Base-by-base conservation (phyloP, 306 rosid species). In the Sophora flavescens region DNA sequence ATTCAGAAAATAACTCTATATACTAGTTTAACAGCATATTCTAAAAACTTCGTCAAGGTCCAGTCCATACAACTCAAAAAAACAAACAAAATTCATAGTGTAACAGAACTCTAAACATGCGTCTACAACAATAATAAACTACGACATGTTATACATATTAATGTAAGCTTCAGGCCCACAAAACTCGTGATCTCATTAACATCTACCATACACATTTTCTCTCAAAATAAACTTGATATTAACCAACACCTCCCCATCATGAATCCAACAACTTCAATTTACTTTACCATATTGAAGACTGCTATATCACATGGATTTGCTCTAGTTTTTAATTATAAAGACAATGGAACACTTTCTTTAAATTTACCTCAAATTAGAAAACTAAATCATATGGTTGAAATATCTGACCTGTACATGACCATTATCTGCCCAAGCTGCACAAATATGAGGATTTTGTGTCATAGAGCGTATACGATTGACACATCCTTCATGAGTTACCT, bases 401-500 rank as follows among this genome's bases (percentile, higher is more conserved):
- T 81, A 45, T 72, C 88, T 70, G 36, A 95, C 98, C 97, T 95
- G 93, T 42, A 90, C 93, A 80, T 81, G 78, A 84, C 97, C 96
- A 50, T 82, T 73, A 78, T 95, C 98, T 15, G 90, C 87, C 98
- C 98, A 95, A 70, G 96, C 83, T 68, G 98, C 98, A 87, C 92
- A 95, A 67, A 92, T 90, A 57, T 89, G 93, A 18, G 97, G 97
- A 68, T 81, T 88, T 91, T 95, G 97, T 45, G 90, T 28, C 98
- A 95, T 95, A 78, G 96, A 76, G 44, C 98, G 97, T 73, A 92
- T 89, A 48, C 98, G 90, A 82, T 95, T 92, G 65, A 95, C 66
- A 74, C 92, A 73, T 61, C 98, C 97, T 82, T 88, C 91, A 48
- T 95, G 97, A 52, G 91, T 81, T 81, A 92, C 89, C 89, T 89